phyloP scores from a whole-genome alignment of 2,329 filamentous ascomycete genomes.

The Epicoccum nigrum region DNA sequence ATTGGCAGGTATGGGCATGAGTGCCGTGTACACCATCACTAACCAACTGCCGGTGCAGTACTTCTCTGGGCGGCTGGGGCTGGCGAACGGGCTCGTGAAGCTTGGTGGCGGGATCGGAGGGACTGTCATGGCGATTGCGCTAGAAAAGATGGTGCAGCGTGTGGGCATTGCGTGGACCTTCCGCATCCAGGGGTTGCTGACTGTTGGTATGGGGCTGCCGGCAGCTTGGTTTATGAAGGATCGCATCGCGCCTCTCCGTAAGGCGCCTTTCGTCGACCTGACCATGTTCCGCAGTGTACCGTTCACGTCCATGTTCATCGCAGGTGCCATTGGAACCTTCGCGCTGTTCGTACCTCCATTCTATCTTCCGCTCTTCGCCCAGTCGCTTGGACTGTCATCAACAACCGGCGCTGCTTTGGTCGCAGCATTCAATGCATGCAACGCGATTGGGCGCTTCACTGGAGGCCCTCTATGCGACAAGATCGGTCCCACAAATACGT shows the following conservation, averaged over 20 bases:
- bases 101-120: conserved; percentile 38
- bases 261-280: conserved; percentile 30
- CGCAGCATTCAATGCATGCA: conserved; percentile 36
- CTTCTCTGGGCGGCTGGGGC: conserved; percentile 33
- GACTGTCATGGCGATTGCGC: conserved; percentile 30
- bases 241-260: conserved; percentile 20
- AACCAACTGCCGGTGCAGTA: conserved; percentile 35
- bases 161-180: conserved; percentile 40
- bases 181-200: conserved; percentile 31
- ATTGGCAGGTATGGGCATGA: conserved; percentile 52
- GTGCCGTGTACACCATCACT: conserved; percentile 29
- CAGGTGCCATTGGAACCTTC: conserved; percentile 33
- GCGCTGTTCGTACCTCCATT: conserved; percentile 37
- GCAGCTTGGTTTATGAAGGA: conserved; percentile 36
- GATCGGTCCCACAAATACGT: conserved; percentile 39
- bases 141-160: conserved; percentile 31
- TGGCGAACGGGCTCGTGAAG: conserved; percentile 39
- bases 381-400: conserved; percentile 29
- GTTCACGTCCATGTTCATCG: conserved; percentile 30
- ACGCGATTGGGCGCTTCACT: conserved; percentile 33
- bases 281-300: conserved; percentile 31
- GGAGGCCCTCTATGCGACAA: conserved; percentile 38
- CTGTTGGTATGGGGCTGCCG: conserved; percentile 31
- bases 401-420: conserved; percentile 33
- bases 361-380: conserved; percentile 35